A percentile compares a stretch with the other conserved stretches of the same genome.
Conservation (phyloP, 495 filamentous ascomycete species). For the Neurospora pannonica region DNA sequence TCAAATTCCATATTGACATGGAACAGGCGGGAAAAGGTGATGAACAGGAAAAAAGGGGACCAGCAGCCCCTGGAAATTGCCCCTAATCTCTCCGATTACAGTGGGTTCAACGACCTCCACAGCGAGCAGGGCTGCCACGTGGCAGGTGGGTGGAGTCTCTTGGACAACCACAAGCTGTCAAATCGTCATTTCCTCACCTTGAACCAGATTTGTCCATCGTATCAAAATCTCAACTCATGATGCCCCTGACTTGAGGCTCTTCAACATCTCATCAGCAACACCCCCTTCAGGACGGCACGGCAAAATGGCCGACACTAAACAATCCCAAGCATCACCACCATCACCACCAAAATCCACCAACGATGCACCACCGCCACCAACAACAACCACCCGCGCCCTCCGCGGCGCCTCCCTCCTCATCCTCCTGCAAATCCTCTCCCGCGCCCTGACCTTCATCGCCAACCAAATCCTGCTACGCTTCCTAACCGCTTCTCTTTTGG, state of each 20-base stretch:
- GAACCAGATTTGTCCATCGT: not conserved
- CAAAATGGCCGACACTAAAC: not conserved
- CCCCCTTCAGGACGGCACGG: too few relatives aligned
- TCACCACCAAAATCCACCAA: not conserved
- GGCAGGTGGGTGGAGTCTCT: not conserved
- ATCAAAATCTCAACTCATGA: not conserved
- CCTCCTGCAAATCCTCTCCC: slow-evolving; percentile 71
- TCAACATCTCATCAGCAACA: not conserved
- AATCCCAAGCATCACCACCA: not conserved
- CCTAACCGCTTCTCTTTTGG: slow-evolving; percentile 73
- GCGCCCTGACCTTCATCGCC: slow-evolving; percentile 76
- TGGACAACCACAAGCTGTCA: not conserved
- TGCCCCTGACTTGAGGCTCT: not conserved
- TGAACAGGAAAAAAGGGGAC: not conserved
- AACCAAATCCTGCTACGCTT: slow-evolving; percentile 86
- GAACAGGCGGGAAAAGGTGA: not conserved
- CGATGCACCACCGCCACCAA: not conserved
- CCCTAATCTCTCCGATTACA: not conserved
- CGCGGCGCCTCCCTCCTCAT: slow-evolving; percentile 76
- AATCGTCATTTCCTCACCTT: not conserved
- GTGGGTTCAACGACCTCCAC: not conserved
- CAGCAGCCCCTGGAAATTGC: not conserved
- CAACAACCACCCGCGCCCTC: slow-evolving; percentile 19
- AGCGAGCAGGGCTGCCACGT: not conserved
- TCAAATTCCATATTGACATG: not conserved